These are phyloP conservation scores for Candida dendrica DNA, from an alignment of 805 yeast genomes.

Conservation along the genomic window DNA sequence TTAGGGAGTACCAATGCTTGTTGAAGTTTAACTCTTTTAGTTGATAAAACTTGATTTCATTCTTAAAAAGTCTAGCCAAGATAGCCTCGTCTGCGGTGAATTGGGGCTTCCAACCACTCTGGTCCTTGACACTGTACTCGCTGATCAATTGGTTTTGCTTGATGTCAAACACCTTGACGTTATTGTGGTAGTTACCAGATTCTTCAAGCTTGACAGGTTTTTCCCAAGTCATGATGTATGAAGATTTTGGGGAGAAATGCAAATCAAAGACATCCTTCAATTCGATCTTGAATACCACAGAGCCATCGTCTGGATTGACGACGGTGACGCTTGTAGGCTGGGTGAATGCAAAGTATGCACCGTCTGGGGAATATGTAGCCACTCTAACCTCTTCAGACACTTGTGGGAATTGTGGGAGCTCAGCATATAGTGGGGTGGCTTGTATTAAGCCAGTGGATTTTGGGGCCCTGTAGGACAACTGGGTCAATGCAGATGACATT, in stretches of 20 bases:
- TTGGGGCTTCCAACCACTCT: constrained; percentile 90
- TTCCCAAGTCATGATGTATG: constrained; percentile 81
- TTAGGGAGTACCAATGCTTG: constrained; percentile 54
- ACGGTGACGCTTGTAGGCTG: constrained; percentile 54
- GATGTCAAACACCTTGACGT: constrained; percentile 71
- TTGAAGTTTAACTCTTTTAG: constrained; percentile 35
- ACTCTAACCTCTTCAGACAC: constrained; percentile 46
- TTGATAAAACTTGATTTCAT: constrained; percentile 66
- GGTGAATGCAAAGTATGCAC: constrained; percentile 63
- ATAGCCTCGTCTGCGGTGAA: constrained; percentile 74
- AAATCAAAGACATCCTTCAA: constrained; percentile 70
- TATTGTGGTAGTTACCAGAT: constrained; percentile 68
- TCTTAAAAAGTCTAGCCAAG: constrained; percentile 52
- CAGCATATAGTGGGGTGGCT: constrained; percentile 33
- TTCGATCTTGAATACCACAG: constrained; percentile 39
- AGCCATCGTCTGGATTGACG: constrained; percentile 47
- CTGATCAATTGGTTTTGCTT: constrained; percentile 40
- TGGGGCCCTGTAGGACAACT: constrained; percentile 40
- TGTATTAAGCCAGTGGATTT: constrained; percentile 45
- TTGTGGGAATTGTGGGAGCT: constrained; percentile 17
- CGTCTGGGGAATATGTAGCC: constrained; percentile 62
- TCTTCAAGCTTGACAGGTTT: constrained; percentile 69
- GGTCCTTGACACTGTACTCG: constrained; percentile 71
- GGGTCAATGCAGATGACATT: constrained; percentile 19
- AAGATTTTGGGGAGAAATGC: constrained; percentile 84